These are phyloP conservation scores for Lanmaoa rubissima DNA, from an alignment of 768 basidiomycete species.

Conservation along the genomic window DNA sequence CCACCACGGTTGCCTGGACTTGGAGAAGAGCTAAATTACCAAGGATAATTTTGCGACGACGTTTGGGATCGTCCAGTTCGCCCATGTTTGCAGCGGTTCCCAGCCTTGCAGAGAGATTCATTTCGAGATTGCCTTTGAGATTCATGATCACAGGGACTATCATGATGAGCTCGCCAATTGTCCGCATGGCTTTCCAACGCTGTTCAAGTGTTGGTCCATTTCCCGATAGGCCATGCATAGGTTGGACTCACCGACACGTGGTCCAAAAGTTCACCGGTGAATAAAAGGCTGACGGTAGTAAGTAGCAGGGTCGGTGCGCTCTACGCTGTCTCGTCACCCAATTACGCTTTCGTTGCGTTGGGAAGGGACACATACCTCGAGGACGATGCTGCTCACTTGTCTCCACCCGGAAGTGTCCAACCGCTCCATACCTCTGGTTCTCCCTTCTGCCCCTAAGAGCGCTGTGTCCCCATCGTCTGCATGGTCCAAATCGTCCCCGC, in stretches of 20 bases:
- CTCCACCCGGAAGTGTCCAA: constrained; percentile 42
- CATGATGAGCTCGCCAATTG: constrained; percentile 94
- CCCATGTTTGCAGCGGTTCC: constrained; percentile 94
- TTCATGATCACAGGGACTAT: constrained; percentile 93
- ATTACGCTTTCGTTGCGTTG: neutral
- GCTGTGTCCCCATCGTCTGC: constrained; percentile 42
- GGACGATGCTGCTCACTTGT: constrained; percentile 59
- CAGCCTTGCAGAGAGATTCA: constrained; percentile 96
- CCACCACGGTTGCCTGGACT: constrained; percentile 89
- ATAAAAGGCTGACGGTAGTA: constrained; percentile 77
- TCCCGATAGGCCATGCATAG: constrained; percentile 4
- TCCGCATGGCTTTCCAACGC: constrained; percentile 87
- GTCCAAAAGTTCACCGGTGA: constrained; percentile 89
- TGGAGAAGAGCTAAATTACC: constrained; percentile 88
- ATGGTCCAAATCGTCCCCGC: constrained; percentile 2
- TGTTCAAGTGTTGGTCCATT: constrained; percentile 30
- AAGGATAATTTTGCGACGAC: constrained; percentile 62
- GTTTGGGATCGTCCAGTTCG: constrained; percentile 71
- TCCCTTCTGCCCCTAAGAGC: constrained; percentile 39
- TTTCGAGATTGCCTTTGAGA: constrained; percentile 97
- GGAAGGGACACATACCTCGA: constrained; percentile 54
- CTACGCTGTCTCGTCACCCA: constrained; percentile 39
- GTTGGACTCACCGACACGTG: constrained; percentile 69
- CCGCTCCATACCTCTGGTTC: constrained; percentile 29
- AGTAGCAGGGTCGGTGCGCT: constrained; percentile 85